Evolutionary conservation across 2,329 filamentous ascomycete species (phyloP), one percentile per base, ranked within the genome.

Genomic region (Alternaria consortialis): DNA sequence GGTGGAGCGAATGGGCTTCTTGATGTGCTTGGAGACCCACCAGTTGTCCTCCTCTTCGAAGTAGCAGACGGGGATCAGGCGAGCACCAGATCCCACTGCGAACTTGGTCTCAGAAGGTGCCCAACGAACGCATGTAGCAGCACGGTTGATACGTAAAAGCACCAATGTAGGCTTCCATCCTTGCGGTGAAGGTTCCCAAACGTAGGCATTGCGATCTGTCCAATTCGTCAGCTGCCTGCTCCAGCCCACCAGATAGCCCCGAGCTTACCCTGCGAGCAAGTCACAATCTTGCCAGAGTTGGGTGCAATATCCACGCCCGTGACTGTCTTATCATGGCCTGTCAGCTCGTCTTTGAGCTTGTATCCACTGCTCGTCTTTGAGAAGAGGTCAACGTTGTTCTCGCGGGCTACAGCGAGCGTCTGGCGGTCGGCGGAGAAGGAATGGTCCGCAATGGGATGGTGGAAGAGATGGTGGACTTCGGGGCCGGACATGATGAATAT

Each of bases 1-100:
- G 58, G 95, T 99, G 79, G 93, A 97, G 69, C 94, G 91, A 74
- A 99, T 97, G 20, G 95, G 95, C 87, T 98, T 99, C 88, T 98
- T 98, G 76, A 99, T 83, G 82, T 99, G 95, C 86, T 99, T 99
- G 37, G 94, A 97, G 42, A 99, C 94, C 95, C 95, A 99, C 95
- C 95, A 99, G 84, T 99, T 94, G 81, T 99, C 97, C 81, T 99
- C 95, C 79, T 97, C 92, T 77, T 99, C 95, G 73, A 99, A 99
- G 84, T 98, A 98, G 85, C 95, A 99, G 71, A 98, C 87, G 40
- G 95, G 93, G 74, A 99, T 97, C 67, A 97, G 91, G 66, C 95
- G 90, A 71, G 97, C 95, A 64, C 95, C 95, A 29, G 94, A 97
- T 62, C 95, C 95, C 27, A 98, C 95, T 55, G 95, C 95, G 79